Conservation (phyloP, 176 grass and related monocot genomes). For the Panicum miliaceum region DNA sequence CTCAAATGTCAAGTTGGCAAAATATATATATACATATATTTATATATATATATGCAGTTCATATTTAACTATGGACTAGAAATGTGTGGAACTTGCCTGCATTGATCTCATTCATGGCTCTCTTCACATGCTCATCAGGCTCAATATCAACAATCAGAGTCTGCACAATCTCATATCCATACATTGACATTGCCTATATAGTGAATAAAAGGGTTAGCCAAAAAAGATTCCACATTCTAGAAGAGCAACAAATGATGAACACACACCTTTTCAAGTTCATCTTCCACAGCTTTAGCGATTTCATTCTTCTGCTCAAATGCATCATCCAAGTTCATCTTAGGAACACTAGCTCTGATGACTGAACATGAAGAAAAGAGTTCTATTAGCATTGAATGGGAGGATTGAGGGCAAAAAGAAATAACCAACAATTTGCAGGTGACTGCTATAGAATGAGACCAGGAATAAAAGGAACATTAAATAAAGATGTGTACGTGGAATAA, state of each 20-base stretch:
- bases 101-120: slow-evolving; percentile 96
- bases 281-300: slow-evolving; percentile 82
- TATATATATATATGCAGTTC: background rate
- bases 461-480: background rate
- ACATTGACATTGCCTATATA: slow-evolving; percentile 81
- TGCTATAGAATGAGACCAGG: background rate
- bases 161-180: slow-evolving; percentile 89
- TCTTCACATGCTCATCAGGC: slow-evolving; percentile 80
- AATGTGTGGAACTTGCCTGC: slow-evolving; percentile 54
- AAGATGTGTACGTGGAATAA: background rate
- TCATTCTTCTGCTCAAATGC: slow-evolving; percentile 88
- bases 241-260: slow-evolving; percentile 28
- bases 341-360: slow-evolving; percentile 92
- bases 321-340: slow-evolving; percentile 90
- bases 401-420: background rate
- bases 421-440: slow-evolving; percentile 22
- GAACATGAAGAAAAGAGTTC: slow-evolving; percentile 34
- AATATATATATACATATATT: no score
- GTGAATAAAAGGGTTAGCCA: slow-evolving; percentile 22
- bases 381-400: slow-evolving; percentile 31
- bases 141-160: slow-evolving; percentile 89
- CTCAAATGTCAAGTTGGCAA: slow-evolving; percentile 21
- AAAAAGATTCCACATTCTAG: slow-evolving; percentile 15
- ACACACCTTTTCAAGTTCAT: slow-evolving; percentile 90
- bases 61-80: slow-evolving; percentile 5